These are phyloP conservation scores for Umbellularia californica DNA, from an alignment of 164 flowering plant species.

Conservation along the genomic window DNA sequence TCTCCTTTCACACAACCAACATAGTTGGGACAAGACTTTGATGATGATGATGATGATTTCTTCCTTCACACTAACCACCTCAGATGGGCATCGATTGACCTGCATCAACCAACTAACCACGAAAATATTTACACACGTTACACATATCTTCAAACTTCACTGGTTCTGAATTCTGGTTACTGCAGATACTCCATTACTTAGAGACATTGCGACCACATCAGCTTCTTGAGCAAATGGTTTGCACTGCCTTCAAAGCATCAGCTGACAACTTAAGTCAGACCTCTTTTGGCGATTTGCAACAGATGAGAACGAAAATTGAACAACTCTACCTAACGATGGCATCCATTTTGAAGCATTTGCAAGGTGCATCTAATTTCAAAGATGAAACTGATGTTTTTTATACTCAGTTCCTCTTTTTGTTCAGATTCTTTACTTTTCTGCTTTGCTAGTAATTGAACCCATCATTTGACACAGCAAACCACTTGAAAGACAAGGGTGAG, in stretches of 20 bases:
- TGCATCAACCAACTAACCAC: too few species aligned
- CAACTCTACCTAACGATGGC: slow-evolving; percentile 76
- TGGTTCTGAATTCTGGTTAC: background rate
- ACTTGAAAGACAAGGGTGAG: slow-evolving; percentile 21
- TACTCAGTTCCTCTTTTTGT: background rate
- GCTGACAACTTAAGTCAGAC: slow-evolving; percentile 74
- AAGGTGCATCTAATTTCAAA: slow-evolving; percentile 35
- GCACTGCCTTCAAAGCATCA: slow-evolving; percentile 87
- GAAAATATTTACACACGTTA: too few species aligned
- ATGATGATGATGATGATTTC: too few species aligned
- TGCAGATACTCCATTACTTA: slow-evolving; percentile 85
- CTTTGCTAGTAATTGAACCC: background rate
- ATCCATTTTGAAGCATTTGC: slow-evolving; percentile 59
- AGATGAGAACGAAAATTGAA: slow-evolving; percentile 63
- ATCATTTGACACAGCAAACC: slow-evolving; percentile 15
- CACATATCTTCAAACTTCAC: background rate
- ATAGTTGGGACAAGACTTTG: too few species aligned
- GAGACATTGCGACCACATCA: slow-evolving; percentile 82
- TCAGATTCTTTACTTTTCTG: background rate
- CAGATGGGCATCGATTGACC: too few species aligned
- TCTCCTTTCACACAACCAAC: too few species aligned
- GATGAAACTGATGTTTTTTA: too few species aligned
- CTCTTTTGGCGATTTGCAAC: slow-evolving; percentile 59
- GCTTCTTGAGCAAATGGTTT: slow-evolving; percentile 93
- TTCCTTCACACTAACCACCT: too few species aligned